These are phyloP conservation scores for Eucalyptus microcorys DNA, from an alignment of 345 rosid species.

Conservation along the genomic window DNA sequence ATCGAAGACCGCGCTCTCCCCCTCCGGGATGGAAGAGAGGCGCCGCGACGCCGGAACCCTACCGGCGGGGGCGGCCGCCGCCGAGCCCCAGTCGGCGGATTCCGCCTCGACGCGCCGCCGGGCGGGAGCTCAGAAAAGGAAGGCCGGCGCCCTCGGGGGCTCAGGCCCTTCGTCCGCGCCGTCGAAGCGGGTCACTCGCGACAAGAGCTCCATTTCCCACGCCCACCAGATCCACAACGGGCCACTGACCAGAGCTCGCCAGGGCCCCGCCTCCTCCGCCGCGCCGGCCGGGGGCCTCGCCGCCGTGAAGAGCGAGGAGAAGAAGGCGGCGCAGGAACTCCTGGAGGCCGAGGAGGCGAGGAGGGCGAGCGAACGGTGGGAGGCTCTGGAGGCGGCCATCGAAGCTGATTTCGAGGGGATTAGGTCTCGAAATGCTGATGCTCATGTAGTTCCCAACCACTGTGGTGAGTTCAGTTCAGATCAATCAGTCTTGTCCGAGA, in stretches of 20 bases:
- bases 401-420: constrained; percentile 76
- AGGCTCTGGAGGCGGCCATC: constrained; percentile 61
- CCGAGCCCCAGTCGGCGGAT: constrained; percentile 51
- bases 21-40: constrained; percentile 41
- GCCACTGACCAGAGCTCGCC: constrained; percentile 91
- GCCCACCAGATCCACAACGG: constrained; percentile 68
- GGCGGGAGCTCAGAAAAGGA: constrained; percentile 59
- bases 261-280: constrained; percentile 30
- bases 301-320: constrained; percentile 16
- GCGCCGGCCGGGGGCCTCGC: neutral
- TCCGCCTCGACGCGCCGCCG: constrained; percentile 59
- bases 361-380: constrained; percentile 52
- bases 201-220: constrained; percentile 52
- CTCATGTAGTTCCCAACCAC: constrained; percentile 81
- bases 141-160: constrained; percentile 36
- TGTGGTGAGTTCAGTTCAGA: constrained; percentile 40
- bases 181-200: constrained; percentile 74
- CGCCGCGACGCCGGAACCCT: constrained; percentile 43
- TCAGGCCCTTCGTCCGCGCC: constrained; percentile 37
- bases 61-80: constrained; percentile 8
- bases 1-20: neutral
- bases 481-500: neutral
- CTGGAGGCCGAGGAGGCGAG: constrained; percentile 9
- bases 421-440: constrained; percentile 66
- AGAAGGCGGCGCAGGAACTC: neutral